Conservation (phyloP, 805 yeast species). For the Myxozyma neotropica region DNA sequence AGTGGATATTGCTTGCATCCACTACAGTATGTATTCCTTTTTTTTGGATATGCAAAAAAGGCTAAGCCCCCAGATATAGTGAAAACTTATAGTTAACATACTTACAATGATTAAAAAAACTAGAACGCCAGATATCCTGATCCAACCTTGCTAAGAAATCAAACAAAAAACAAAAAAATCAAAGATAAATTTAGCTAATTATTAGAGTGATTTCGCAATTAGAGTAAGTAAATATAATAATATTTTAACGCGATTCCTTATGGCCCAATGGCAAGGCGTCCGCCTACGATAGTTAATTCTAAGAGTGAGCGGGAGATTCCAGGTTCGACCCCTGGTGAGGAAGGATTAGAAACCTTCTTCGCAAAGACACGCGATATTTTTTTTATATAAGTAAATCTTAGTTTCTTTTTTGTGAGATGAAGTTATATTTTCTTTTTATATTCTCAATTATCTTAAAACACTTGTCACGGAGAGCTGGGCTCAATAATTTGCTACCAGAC, state of each 20-base stretch:
- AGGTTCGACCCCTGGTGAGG: slow-evolving; percentile 40
- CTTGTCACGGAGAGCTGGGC: no score
- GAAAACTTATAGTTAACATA: no score
- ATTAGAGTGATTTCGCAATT: neutral
- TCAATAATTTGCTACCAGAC: no score
- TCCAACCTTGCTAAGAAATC: no score
- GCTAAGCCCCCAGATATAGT: no score
- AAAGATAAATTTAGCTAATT: neutral
- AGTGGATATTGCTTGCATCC: no score
- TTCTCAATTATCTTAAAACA: neutral
- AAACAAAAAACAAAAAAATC: no score
- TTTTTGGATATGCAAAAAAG: no score
- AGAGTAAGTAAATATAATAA: neutral
- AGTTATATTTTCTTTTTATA: neutral
- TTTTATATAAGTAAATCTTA: no score
- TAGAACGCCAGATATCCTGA: no score
- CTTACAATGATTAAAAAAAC: no score
- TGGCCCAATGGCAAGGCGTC: slow-evolving; percentile 47
- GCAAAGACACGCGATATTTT: slow-evolving; percentile 18
- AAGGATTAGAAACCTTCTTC: slow-evolving; percentile 22
- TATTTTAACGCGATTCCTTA: slow-evolving; percentile 37
- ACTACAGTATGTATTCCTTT: no score
- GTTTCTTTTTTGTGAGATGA: neutral
- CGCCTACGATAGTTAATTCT: slow-evolving; percentile 40
- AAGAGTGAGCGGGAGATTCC: slow-evolving; percentile 36